Base-by-base conservation (phyloP, 2,329 filamentous ascomycete genomes). In the Trichoderma harzianum region DNA sequence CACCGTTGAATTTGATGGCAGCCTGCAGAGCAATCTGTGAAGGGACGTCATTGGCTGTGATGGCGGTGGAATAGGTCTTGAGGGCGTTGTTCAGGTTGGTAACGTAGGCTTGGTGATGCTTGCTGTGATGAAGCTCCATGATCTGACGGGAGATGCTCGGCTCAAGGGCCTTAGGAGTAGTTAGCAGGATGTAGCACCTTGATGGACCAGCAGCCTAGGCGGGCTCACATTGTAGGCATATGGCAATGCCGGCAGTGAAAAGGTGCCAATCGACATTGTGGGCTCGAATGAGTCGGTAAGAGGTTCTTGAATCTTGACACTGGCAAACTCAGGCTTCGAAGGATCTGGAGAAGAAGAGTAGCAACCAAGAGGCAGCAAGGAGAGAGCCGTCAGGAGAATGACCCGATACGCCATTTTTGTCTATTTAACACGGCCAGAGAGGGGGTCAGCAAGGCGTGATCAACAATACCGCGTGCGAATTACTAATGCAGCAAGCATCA, bases 1-100 rank as follows among this genome's bases (percentile, higher is more conserved):
- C 95, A 63, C 92, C 94, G 80, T 97, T 93, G 87, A 97, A 97
- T 78, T 92, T 92, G 84, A 97, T 90, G 73, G 88, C 88, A 21
- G 86, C 84, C 76, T 92, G 90, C n/a, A 93, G 86, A 21, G 87
- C 83, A 70, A 94, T 88, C 76, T 93, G 90, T 5, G 86, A 83
- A 5, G 88, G 83, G 69, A 93, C 86, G 75, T 93, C 88, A 74
- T 85, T 84, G 53, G 86, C 82, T 28, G 84, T 79, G 3, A 87
- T 83, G 18, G 91, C 89, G 5, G 85, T 81, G 66, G 85, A 83
- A 74, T 92, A 90, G 16, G 87, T 85, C 77, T 86, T 82, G 67
- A 93, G 83, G 0, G 90, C 89, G 70, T 84, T 85, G 83, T 94
- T 94, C 72, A 95, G 87, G 80, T 92, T 93, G 73, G 86, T 92